A percentile compares a stretch with the other conserved stretches of the same genome.
Evolutionary conservation across 768 basidiomycete species (phyloP).

Genomic region (Cyclocybe cylindracea): DNA sequence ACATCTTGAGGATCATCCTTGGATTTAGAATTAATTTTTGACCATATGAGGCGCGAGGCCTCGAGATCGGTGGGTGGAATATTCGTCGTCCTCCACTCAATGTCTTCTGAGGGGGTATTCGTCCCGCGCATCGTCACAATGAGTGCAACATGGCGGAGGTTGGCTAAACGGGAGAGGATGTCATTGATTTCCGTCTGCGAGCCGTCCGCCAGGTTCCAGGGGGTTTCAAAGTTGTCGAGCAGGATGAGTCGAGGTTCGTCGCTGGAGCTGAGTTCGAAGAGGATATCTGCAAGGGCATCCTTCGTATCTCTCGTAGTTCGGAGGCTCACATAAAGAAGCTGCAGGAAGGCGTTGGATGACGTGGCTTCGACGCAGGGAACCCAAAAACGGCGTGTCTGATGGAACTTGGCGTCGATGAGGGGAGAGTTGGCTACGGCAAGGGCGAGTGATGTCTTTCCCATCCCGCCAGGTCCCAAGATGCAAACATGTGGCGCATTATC

Average conservation of each 20-base stretch:
- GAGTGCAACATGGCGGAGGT: too few relatives aligned
- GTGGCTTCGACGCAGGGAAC: constrained; percentile 34
- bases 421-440: constrained; percentile 28
- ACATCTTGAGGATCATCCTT: too few relatives aligned
- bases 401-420: constrained; percentile 11
- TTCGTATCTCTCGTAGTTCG: constrained; percentile 15
- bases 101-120: too few relatives aligned
- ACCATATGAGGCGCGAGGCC: too few relatives aligned
- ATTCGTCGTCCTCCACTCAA: too few relatives aligned
- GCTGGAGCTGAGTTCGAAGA: constrained; percentile 18
- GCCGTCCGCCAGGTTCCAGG: constrained; percentile 27
- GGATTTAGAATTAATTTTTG: too few relatives aligned
- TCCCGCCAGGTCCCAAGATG: constrained; percentile 32
- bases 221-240: constrained; percentile 42
- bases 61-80: too few relatives aligned
- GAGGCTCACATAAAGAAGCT: constrained; percentile 17
- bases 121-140: too few relatives aligned
- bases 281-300: constrained; percentile 16
- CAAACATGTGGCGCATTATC: background rate
- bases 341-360: constrained; percentile 19
- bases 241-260: constrained; percentile 29
- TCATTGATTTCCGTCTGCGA: background rate
- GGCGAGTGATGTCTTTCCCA: constrained; percentile 39
- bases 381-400: constrained; percentile 24
- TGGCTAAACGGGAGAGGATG: too few relatives aligned